Conservation (phyloP, 176 grass and related monocot species). For the Triticum urartu region DNA sequence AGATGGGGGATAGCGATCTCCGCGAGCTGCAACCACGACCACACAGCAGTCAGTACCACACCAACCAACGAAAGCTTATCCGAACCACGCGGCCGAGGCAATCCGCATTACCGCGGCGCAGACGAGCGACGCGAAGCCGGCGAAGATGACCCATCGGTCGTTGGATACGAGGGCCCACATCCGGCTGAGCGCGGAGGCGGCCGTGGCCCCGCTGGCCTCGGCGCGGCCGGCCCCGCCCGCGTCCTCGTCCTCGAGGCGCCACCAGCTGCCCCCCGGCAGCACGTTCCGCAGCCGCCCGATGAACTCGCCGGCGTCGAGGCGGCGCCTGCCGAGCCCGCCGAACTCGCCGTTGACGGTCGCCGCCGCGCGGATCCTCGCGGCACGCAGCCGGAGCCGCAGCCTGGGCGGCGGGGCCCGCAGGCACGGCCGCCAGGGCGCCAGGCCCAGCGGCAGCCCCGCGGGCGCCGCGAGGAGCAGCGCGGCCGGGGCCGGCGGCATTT, state of each 20-base stretch:
- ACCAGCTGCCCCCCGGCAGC: conserved; percentile 82
- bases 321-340: conserved; percentile 25
- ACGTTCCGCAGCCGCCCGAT: conserved; percentile 56
- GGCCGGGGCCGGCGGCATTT: conserved; percentile 13
- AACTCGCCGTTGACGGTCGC: conserved; percentile 37
- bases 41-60: neutral
- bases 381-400: neutral
- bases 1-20: conserved; percentile 98
- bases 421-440: neutral
- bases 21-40: conserved; percentile 52
- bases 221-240: conserved; percentile 28
- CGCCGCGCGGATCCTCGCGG: conserved; percentile 32
- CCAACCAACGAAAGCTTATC: conserved; percentile 27
- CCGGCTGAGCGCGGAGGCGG: conserved; percentile 54
- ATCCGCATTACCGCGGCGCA: conserved; percentile 65
- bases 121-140: conserved; percentile 73
- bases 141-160: conserved; percentile 68
- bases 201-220: conserved; percentile 60
- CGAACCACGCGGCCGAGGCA: neutral
- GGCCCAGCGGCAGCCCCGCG: conserved; percentile 10
- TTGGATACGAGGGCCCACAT: conserved; percentile 85
- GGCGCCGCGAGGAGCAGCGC: conserved; percentile 28
- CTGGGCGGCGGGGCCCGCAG: neutral
- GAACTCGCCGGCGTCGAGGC: conserved; percentile 45
- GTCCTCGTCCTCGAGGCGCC: conserved; percentile 76